A percentile compares a stretch with the other conserved stretches of the same genome.
phyloP scores from a whole-genome alignment of 768 basidiomycete species.

The Tremella yokohamensis region DNA sequence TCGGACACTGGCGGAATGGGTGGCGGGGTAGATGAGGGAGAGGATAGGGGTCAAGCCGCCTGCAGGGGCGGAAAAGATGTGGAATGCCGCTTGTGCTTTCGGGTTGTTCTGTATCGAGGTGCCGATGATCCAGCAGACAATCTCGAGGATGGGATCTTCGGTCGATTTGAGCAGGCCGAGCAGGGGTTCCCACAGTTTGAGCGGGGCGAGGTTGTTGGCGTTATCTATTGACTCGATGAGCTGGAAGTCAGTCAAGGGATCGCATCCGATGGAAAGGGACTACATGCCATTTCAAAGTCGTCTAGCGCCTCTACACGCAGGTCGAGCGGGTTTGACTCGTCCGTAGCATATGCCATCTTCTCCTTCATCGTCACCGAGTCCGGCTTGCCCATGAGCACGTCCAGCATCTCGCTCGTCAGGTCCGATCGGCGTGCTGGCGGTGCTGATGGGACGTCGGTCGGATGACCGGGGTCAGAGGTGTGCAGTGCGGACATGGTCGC shows the following conservation, averaged over 20 bases:
- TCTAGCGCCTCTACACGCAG: conserved; percentile 50
- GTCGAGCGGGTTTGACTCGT: conserved; percentile 39
- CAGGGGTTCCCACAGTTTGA: conserved; percentile 50
- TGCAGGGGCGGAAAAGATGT: conserved; percentile 6
- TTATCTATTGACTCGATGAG: conserved; percentile 52
- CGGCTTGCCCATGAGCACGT: conserved; percentile 51
- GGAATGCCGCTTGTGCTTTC: conserved; percentile 51
- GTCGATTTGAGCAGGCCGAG: conserved; percentile 38
- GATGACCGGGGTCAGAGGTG: conserved; percentile 27
- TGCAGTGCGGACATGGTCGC: conserved; percentile 8
- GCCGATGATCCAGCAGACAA: conserved; percentile 50
- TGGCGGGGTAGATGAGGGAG: conserved; percentile 36
- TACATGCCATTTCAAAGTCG: conserved; percentile 52
- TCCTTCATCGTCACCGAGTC: conserved; percentile 51
- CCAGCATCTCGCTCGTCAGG: conserved; percentile 45
- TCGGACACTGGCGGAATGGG: conserved; percentile 31
- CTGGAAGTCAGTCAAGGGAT: conserved; percentile 20
- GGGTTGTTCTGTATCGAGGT: conserved; percentile 52
- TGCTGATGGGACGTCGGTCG: conserved; percentile 6
- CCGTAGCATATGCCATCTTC: conserved; percentile 47
- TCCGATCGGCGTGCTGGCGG: conserved; percentile 22
- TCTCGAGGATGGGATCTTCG: conserved; percentile 39
- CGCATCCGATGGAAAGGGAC: neutral
- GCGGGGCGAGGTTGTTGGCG: conserved; percentile 49
- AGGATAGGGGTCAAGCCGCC: conserved; percentile 34